A percentile compares a stretch with the other conserved stretches of the same genome.
Evolutionary conservation across 148 eudicot species (phyloP).

Genomic region (Rhododendron vialii): DNA sequence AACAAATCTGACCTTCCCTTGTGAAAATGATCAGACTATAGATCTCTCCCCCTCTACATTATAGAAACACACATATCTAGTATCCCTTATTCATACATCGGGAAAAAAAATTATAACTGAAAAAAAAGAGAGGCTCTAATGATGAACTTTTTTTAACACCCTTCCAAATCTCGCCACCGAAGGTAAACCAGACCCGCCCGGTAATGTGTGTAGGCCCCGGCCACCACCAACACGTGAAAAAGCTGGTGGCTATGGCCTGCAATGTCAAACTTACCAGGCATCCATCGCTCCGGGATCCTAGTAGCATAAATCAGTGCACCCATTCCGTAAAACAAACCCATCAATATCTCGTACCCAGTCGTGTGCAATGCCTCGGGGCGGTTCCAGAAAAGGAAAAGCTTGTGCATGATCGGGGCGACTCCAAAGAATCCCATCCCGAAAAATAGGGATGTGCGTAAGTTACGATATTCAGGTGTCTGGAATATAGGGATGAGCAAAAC

Average conservation of each 20-base stretch:
- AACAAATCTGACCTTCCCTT: not conserved
- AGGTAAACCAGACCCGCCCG: constrained; percentile 80
- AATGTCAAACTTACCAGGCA: constrained; percentile 93
- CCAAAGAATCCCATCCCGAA: constrained; percentile 85
- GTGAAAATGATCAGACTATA: not conserved
- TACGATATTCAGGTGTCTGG: constrained; percentile 61
- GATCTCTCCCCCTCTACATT: not conserved
- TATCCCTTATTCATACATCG: constrained; percentile 1
- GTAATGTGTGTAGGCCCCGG: constrained; percentile 92
- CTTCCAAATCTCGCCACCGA: constrained; percentile 84
- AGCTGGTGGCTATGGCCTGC: constrained; percentile 96
- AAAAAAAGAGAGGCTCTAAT: not conserved
- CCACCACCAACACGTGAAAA: constrained; percentile 83
- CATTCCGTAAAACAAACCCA: constrained; percentile 71
- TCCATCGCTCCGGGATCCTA: constrained; percentile 89
- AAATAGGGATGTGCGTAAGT: constrained; percentile 56
- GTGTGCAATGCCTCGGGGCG: constrained; percentile 80
- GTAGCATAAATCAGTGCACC: constrained; percentile 81
- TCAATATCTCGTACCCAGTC: constrained; percentile 76
- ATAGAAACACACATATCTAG: not conserved
- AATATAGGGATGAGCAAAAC: constrained; percentile 75
- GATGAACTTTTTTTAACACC: constrained; percentile 36
- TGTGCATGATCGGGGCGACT: constrained; percentile 66
- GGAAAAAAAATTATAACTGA: not conserved
- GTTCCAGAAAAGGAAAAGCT: constrained; percentile 61